Conservation (phyloP, 2,329 filamentous ascomycete genomes). For the Penicillium rolfsii region DNA sequence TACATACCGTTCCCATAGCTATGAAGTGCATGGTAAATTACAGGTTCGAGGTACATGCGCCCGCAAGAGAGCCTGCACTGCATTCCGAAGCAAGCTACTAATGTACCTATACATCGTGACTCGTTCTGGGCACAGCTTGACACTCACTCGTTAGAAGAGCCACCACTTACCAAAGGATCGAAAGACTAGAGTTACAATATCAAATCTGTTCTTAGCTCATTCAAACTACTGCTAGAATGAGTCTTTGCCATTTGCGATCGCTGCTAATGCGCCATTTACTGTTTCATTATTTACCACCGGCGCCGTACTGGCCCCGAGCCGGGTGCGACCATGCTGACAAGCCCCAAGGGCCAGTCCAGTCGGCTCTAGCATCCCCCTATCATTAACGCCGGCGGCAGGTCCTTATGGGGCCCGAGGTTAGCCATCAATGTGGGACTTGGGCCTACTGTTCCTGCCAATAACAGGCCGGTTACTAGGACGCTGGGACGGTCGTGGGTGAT, state of each 20-base stretch:
- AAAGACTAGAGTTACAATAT: not conserved
- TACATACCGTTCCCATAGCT: not conserved
- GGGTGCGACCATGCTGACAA: constrained; percentile 25
- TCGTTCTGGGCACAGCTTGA: not conserved
- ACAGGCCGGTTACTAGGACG: not conserved
- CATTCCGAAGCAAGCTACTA: not conserved
- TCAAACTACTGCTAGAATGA: not conserved
- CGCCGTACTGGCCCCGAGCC: constrained; percentile 22
- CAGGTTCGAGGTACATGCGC: not conserved
- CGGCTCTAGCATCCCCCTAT: constrained; percentile 21
- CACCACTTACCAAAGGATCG: not conserved
- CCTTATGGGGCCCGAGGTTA: too few relatives aligned
- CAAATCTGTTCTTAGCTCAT: not conserved
- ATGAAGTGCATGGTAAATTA: not conserved
- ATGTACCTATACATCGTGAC: not conserved
- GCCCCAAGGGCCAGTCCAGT: constrained; percentile 20
- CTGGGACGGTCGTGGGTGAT: not conserved
- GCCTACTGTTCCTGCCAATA: not conserved
- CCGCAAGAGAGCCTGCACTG: not conserved
- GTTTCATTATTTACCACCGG: constrained; percentile 2
- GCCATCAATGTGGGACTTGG: not conserved
- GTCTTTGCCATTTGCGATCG: not conserved
- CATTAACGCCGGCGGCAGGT: constrained; percentile 6
- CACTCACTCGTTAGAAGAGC: not conserved
- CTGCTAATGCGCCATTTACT: constrained; percentile 13